Base-by-base conservation (phyloP, 257 asterid genomes). In the Linderniella brevidens region DNA sequence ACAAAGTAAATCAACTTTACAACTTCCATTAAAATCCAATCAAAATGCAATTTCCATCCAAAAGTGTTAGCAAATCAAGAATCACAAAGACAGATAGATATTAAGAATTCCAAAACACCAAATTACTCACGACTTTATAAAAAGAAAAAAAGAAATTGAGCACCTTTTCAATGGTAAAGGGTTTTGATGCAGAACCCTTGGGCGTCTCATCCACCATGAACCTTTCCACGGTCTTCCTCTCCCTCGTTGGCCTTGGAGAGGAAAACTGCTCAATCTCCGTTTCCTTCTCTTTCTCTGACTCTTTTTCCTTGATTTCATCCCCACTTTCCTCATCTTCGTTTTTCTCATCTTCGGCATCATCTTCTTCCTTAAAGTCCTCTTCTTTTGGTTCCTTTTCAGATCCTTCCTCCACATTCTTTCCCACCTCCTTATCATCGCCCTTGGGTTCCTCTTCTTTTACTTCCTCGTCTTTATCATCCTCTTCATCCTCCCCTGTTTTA, bases 161-260 rank as follows among this genome's bases (percentile, higher is more conserved):
- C 62, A 72, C 97, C 94, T 82, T 82, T 63, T 69, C 85, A 57
- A 86, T 73, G 3, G 97, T 56, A 43, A 79, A 40, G 2, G 92
- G 57, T 60, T 77, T 86, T 13, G 62, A 62, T 4, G 70, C 64
- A 32, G 83, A 54, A 11, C 50, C 52, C 48, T 69, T 60, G 1
- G 69, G 64, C 25, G 68, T 53, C 41, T 68, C 60, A 17, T 52
- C 60, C 61, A 64, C 85, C 42, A 76, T 65, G 58, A 68, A 86
- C 19, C 97, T 69, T 15, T 79, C 93, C 29, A 86, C 94, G 3
- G 66, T 70, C 58, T 77, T 86, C 83, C 94, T 82, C 63, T 86
- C 93, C 70, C 97, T 79, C 0, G 83, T 68, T 1, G 97, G 94
- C 68, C 97, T 71, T 1, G 82, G 78, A 7, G 79, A 57, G 17